Conservation (phyloP, 2,329 filamentous ascomycete species). For the Fusarium stilboides region DNA sequence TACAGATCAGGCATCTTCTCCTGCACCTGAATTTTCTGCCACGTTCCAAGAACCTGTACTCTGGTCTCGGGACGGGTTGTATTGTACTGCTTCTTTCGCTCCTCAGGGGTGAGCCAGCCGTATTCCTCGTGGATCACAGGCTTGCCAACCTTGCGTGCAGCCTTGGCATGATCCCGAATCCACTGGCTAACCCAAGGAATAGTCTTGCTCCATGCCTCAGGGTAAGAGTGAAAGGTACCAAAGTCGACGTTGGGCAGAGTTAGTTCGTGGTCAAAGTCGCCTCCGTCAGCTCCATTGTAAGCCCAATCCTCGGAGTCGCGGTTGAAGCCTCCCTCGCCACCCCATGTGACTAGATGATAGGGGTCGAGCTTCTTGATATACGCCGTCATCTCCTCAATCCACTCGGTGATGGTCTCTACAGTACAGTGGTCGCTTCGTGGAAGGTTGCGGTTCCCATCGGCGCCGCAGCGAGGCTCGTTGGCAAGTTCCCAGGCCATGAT, state of each 20-base stretch:
- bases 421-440: slow-evolving; percentile 64
- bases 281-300: slow-evolving; percentile 66
- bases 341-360: slow-evolving; percentile 73
- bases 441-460: slow-evolving; percentile 37
- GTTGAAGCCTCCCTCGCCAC: slow-evolving; percentile 72
- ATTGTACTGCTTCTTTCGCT: slow-evolving; percentile 59
- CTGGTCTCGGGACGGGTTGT: slow-evolving; percentile 60
- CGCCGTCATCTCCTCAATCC: slow-evolving; percentile 69
- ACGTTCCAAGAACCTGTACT: slow-evolving; percentile 62
- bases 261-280: slow-evolving; percentile 67
- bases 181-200: slow-evolving; percentile 68
- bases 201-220: slow-evolving; percentile 70
- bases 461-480: slow-evolving; percentile 71
- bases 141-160: slow-evolving; percentile 59
- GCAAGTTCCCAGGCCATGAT: slow-evolving; percentile 68
- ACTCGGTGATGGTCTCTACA: slow-evolving; percentile 70
- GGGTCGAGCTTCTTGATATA: slow-evolving; percentile 75
- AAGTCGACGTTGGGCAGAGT: slow-evolving; percentile 66
- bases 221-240: slow-evolving; percentile 69
- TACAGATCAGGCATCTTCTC: slow-evolving; percentile 68
- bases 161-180: slow-evolving; percentile 68
- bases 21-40: slow-evolving; percentile 65
- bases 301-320: slow-evolving; percentile 59
- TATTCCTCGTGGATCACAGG: slow-evolving; percentile 66
- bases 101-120: slow-evolving; percentile 64